Evolutionary conservation across 805 yeast genomes (phyloP).

Genomic region (Suhomyces pyralidae): DNA sequence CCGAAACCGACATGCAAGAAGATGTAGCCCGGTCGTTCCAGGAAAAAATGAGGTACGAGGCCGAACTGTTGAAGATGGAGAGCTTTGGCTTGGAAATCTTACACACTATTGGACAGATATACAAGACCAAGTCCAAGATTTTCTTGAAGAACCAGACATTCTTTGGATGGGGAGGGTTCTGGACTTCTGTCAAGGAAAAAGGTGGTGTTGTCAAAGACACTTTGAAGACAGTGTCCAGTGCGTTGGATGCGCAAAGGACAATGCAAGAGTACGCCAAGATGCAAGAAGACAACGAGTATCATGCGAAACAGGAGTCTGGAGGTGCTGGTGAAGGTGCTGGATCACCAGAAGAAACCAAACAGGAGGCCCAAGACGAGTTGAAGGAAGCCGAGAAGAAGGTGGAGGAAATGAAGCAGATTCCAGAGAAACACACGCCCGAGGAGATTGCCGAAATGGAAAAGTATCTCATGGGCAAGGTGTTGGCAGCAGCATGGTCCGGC

Average conservation of each 20-base stretch:
- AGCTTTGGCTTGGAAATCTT: conserved; percentile 82
- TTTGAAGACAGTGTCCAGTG: conserved; percentile 65
- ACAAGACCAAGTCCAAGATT: conserved; percentile 61
- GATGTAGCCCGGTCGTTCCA: conserved; percentile 51
- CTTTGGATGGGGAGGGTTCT: conserved; percentile 65
- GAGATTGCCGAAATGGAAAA: conserved; percentile 71
- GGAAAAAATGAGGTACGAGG: conserved; percentile 71
- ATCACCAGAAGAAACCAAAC: conserved; percentile 12
- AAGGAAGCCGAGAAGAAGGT: conserved; percentile 6
- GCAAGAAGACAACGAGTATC: conserved; percentile 54
- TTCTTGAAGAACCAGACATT: conserved; percentile 62
- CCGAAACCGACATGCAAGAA: conserved; percentile 43
- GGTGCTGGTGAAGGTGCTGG: conserved; percentile 15
- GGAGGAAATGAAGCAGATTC: conserved; percentile 18
- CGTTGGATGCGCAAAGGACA: conserved; percentile 75
- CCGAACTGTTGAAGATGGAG: conserved; percentile 76
- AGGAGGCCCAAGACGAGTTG: conserved; percentile 7
- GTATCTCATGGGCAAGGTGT: conserved; percentile 70
- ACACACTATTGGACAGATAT: conserved; percentile 70
- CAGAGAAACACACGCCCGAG: conserved; percentile 49
- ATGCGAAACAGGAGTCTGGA: conserved; percentile 35
- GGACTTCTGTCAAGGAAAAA: conserved; percentile 68
- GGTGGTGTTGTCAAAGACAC: conserved; percentile 73
- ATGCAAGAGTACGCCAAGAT: conserved; percentile 69
- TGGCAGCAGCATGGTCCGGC: conserved; percentile 84